Conservation (phyloP, 305 asterid species). For the Solanum chacoense region DNA sequence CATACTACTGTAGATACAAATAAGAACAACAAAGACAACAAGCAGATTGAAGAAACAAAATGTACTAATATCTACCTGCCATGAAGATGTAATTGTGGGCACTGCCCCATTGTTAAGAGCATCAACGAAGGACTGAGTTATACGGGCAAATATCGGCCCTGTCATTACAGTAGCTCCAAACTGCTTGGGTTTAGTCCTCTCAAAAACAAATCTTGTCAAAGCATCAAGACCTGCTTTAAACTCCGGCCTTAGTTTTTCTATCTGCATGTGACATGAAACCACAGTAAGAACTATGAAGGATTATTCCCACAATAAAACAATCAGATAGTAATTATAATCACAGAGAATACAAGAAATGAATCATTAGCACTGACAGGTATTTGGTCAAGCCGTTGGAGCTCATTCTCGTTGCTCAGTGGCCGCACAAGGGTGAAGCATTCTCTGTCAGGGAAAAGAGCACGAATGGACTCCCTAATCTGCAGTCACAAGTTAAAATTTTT, state of each 20-base stretch:
- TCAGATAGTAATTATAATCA: background rate
- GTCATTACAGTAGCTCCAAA: conserved; percentile 89
- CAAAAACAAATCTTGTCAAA: conserved; percentile 75
- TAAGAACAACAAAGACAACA: background rate
- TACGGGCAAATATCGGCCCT: conserved; percentile 81
- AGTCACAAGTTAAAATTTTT: background rate
- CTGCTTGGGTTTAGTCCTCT: conserved; percentile 93
- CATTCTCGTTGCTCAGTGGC: conserved; percentile 74
- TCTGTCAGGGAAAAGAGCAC: conserved; percentile 96
- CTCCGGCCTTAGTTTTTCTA: conserved; percentile 77
- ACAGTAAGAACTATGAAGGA: background rate
- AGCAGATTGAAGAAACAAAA: conserved; percentile 2
- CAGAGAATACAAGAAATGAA: background rate
- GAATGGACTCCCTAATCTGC: conserved; percentile 95
- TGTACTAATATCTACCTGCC: conserved; percentile 51
- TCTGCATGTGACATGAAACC: conserved; percentile 29
- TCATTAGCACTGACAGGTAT: conserved; percentile 44
- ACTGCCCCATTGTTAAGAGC: conserved; percentile 94
- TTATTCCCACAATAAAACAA: background rate
- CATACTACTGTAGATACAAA: background rate
- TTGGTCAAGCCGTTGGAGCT: conserved; percentile 86
- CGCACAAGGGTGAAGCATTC: conserved; percentile 93
- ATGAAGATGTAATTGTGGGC: conserved; percentile 93
- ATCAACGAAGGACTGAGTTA: conserved; percentile 85
- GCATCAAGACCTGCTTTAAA: conserved; percentile 89